These are phyloP conservation scores for Kwoniella botswanensis DNA, from an alignment of 768 basidiomycete genomes.

Conservation along the genomic window DNA sequence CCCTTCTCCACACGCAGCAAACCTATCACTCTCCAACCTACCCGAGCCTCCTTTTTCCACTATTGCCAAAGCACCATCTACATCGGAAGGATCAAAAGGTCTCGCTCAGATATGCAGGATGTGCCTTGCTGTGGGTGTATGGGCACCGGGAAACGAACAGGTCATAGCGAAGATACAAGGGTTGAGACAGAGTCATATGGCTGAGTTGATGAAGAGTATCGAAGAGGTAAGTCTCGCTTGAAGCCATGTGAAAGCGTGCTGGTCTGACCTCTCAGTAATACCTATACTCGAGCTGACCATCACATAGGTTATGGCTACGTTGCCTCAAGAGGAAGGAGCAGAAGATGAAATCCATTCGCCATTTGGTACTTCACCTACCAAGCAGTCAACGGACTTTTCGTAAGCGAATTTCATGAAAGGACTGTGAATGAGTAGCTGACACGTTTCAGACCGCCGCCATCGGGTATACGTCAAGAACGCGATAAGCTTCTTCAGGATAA, in stretches of 20 bases:
- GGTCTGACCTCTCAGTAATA: too few species aligned
- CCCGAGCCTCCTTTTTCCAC: conserved; percentile 88
- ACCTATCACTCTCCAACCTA: conserved; percentile 60
- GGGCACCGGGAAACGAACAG: conserved; percentile 84
- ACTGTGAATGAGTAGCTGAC: neutral
- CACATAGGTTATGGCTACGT: conserved; percentile 33
- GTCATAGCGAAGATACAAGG: conserved; percentile 88
- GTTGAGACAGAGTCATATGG: conserved; percentile 80
- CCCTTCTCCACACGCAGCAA: conserved; percentile 38
- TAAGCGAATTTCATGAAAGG: neutral
- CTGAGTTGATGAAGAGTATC: conserved; percentile 88
- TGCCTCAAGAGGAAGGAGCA: conserved; percentile 30
- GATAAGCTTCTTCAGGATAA: conserved; percentile 73
- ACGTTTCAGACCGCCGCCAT: conserved; percentile 25
- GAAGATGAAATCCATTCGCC: conserved; percentile 69
- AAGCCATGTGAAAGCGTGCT: too few species aligned
- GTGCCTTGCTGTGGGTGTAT: conserved; percentile 82
- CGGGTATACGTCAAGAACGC: conserved; percentile 67
- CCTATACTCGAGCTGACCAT: neutral
- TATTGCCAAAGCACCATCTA: conserved; percentile 75
- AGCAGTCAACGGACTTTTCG: conserved; percentile 21
- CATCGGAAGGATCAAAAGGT: conserved; percentile 61
- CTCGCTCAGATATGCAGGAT: conserved; percentile 77
- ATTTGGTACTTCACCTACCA: conserved; percentile 51
- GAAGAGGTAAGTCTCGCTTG: conserved; percentile 70